phyloP scores from a whole-genome alignment of 2,329 filamentous ascomycete genomes.

The Huntiella omanensis region DNA sequence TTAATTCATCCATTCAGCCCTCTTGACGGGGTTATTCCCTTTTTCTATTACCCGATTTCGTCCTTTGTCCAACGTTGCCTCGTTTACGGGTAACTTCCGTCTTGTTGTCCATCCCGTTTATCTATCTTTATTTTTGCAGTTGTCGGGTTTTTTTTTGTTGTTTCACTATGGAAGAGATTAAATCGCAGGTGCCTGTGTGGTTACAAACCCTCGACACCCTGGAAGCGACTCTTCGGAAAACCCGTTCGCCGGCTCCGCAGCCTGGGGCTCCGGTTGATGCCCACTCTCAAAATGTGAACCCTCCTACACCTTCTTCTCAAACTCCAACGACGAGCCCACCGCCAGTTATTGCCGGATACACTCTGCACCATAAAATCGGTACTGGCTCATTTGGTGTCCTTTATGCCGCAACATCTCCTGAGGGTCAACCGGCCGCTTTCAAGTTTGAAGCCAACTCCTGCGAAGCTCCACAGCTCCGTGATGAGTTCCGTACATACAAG shows the following conservation, averaged over 20 bases:
- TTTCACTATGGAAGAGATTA: conserved; percentile 5
- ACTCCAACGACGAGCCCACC: neutral
- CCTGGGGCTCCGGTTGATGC: neutral
- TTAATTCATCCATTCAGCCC: too few species aligned
- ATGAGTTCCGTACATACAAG: conserved; percentile 10
- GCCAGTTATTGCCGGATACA: neutral
- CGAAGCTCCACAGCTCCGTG: conserved; percentile 9
- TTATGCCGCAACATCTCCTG: conserved; percentile 3
- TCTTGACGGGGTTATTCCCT: too few species aligned
- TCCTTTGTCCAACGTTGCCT: too few species aligned
- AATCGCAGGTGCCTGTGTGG: conserved; percentile 2
- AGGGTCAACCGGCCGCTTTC: conserved; percentile 1
- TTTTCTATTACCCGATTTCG: too few species aligned
- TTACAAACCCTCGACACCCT: conserved; percentile 4
- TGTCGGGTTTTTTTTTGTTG: neutral
- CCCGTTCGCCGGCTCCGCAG: neutral
- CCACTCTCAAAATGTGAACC: neutral
- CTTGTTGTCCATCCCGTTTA: neutral
- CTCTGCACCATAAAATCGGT: conserved; percentile 5
- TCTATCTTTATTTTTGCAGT: neutral
- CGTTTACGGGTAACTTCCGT: neutral
- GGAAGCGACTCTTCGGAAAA: neutral
- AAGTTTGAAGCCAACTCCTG: conserved; percentile 9
- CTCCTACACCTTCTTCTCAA: neutral
- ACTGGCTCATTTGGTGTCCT: conserved; percentile 10